Evolutionary conservation across 805 yeast species (phyloP), one percentile per base, ranked within the genome.

Genomic region (Yamadazyma ubonensis): DNA sequence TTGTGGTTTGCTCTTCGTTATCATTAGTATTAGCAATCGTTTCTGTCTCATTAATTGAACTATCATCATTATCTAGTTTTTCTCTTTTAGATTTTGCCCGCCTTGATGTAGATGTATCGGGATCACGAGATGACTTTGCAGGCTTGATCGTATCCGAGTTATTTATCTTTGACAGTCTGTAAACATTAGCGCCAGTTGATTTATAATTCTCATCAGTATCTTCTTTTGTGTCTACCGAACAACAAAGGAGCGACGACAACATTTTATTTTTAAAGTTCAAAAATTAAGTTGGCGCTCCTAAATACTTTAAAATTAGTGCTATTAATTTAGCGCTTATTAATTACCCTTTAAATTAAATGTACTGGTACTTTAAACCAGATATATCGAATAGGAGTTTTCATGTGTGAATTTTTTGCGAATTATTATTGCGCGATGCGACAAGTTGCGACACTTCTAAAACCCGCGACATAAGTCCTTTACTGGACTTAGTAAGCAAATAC

Each of bases 31-130:
- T 63, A 20, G 70, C 63, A 28, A 67, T 63, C 12, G 73, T 68
- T 42, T 65, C 74, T 12, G 71, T 63, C 41, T 67, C 72, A 44
- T 64, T 63, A 15, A 61, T 51, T 4, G 71, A 63, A 39, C 63
- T 54, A 32, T 65, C 72, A 31, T 66, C 72, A 18, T 60, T 70
- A 33, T 65, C 72, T 30, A 58, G 35, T 36, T 55, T 47, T 25
- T 62, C 62, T 30, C 57, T 58, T 36, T 56, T 61, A 12, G 29
- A 40, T 30, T 38, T 42, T 17, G 34, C 39, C 22, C 41, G 17
- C 19, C 43, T 28, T 23, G 26, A 12, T 8, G 33, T 12, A 17
- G 33, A 15, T 14, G 21, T 18, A 12, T 30, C 19, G 14, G 21
- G 33, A 29, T 18, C 11, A 23, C 11, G 15, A 8, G 18, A 14